Conservation (phyloP, 352 stramenopile genomes). For the Thalassiosira ordinaria region DNA sequence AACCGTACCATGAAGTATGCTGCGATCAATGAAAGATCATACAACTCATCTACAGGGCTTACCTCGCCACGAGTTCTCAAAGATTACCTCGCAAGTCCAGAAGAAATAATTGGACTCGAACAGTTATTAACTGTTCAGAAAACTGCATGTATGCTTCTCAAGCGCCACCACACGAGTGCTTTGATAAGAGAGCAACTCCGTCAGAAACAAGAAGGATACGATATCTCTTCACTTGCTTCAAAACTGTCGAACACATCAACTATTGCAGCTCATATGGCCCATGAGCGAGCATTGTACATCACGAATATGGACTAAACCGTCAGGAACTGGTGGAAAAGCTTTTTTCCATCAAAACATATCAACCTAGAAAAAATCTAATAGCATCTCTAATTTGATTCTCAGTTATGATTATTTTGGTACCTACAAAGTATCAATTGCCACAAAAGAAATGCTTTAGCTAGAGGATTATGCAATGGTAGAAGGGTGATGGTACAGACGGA, state of each 20-base stretch:
- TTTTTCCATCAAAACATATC: no score
- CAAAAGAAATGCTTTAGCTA: no score
- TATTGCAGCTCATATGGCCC: slow-evolving; percentile 10
- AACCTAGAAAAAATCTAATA: no score
- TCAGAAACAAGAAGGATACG: slow-evolving; percentile 8
- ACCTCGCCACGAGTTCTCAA: slow-evolving; percentile 5
- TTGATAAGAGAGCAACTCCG: slow-evolving; percentile 2
- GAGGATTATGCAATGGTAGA: no score
- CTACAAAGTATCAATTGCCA: no score
- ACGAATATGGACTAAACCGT: neutral
- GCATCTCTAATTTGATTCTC: no score
- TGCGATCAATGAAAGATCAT: neutral
- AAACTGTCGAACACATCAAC: neutral
- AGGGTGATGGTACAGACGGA: no score
- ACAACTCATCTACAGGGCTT: slow-evolving; percentile 3
- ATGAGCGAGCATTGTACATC: slow-evolving; percentile 14
- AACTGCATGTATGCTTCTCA: neutral
- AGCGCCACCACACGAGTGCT: neutral
- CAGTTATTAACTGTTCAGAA: neutral
- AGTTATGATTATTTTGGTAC: no score
- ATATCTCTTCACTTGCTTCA: neutral
- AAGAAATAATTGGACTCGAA: slow-evolving; percentile 11
- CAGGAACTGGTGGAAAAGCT: no score
- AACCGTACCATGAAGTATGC: slow-evolving; percentile 11
- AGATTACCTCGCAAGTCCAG: slow-evolving; percentile 12